Conservation (phyloP, 306 rosid species). For the Medicago arabica region DNA sequence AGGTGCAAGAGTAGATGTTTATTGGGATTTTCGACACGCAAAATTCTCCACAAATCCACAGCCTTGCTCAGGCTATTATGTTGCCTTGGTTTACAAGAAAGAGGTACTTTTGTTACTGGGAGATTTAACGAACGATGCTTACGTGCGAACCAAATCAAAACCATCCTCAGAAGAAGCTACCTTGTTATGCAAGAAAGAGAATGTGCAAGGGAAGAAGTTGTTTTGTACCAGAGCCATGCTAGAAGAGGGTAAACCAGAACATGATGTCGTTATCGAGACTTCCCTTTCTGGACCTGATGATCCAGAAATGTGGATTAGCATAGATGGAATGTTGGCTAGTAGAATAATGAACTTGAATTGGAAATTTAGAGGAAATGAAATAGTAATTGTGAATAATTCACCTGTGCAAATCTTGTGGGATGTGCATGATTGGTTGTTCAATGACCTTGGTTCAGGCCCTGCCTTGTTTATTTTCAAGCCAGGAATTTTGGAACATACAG, state of each 20-base stretch:
- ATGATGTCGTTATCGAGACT: slow-evolving; percentile 62
- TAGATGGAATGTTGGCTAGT: slow-evolving; percentile 56
- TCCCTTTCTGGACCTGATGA: slow-evolving; percentile 64
- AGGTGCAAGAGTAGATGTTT: slow-evolving; percentile 56
- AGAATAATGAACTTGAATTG: slow-evolving; percentile 73
- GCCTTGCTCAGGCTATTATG: slow-evolving; percentile 65
- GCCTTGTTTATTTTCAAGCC: slow-evolving; percentile 71
- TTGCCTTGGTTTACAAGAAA: slow-evolving; percentile 61
- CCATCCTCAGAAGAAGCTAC: slow-evolving; percentile 52
- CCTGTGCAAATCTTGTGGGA: slow-evolving; percentile 74
- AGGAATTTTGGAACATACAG: slow-evolving; percentile 34
- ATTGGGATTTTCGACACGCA: slow-evolving; percentile 66
- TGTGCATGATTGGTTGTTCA: slow-evolving; percentile 76
- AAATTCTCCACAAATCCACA: slow-evolving; percentile 50
- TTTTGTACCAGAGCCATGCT: slow-evolving; percentile 63
- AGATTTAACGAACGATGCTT: slow-evolving; percentile 57
- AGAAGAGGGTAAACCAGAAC: slow-evolving; percentile 55
- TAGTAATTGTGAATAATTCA: slow-evolving; percentile 53
- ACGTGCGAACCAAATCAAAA: slow-evolving; percentile 59
- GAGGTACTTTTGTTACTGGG: slow-evolving; percentile 62
- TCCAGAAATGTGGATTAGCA: slow-evolving; percentile 75
- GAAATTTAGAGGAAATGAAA: slow-evolving; percentile 79
- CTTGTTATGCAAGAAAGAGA: slow-evolving; percentile 67
- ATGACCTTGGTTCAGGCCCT: slow-evolving; percentile 48
- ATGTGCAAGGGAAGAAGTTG: slow-evolving; percentile 58